Conservation (phyloP, 345 rosid genomes). For the Eucalyptus sp. region DNA sequence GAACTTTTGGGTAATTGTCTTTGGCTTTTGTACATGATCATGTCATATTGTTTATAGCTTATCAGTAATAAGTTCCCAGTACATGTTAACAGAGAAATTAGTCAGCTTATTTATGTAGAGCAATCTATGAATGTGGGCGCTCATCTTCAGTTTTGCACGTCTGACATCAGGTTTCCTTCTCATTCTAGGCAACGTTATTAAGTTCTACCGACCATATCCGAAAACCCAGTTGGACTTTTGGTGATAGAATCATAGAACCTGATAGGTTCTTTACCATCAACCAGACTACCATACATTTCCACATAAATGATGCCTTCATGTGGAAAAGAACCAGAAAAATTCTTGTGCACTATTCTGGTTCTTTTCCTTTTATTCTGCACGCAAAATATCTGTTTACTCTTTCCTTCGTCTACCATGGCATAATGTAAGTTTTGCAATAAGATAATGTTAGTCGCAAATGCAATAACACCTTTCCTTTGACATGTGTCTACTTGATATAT, state of each 20-base stretch:
- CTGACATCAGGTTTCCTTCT: background rate
- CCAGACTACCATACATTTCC: background rate
- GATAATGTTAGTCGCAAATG: background rate
- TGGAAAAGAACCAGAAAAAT: background rate
- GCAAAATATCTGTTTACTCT: background rate
- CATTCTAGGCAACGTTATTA: background rate
- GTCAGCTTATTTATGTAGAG: background rate
- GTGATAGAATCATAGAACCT: background rate
- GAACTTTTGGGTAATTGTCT: constrained; percentile 82
- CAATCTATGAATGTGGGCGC: background rate
- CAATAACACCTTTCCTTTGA: background rate
- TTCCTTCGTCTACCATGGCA: background rate
- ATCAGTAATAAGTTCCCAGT: background rate
- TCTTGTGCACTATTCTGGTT: background rate
- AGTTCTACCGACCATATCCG: background rate
- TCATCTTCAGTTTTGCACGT: background rate
- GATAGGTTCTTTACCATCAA: background rate
- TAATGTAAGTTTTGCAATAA: background rate
- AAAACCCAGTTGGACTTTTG: background rate
- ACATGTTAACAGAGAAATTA: background rate
- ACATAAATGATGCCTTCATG: background rate
- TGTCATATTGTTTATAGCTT: background rate
- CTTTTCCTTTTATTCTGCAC: background rate
- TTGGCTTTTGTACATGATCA: background rate
- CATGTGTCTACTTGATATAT: background rate